phyloP scores from a whole-genome alignment of 441 rosid species.

The Sinapis alba region DNA sequence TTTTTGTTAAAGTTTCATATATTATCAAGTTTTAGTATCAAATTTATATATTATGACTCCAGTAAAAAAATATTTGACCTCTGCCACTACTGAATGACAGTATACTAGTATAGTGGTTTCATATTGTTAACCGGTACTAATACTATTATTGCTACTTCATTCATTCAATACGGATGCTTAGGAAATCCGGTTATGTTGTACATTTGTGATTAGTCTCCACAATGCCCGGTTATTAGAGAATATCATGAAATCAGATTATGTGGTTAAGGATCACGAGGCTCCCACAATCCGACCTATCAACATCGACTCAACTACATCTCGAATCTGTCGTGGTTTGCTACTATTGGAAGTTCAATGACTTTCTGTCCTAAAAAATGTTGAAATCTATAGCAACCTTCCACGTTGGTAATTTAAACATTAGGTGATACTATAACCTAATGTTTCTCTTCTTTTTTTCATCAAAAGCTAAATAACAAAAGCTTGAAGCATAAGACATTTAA shows the following conservation, averaged over 20 bases:
- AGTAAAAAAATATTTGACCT: too few species aligned
- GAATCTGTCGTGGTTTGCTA: conserved; percentile 34
- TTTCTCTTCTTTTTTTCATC: neutral
- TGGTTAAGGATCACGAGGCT: conserved; percentile 45
- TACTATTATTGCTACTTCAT: neutral
- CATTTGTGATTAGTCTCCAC: conserved; percentile 14
- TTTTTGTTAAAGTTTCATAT: too few species aligned
- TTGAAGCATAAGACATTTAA: neutral
- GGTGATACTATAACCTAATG: neutral
- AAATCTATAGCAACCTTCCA: conserved; percentile 21
- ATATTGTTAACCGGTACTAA: neutral
- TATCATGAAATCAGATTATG: conserved; percentile 25
- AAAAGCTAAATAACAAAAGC: conserved; percentile 6
- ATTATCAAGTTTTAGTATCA: too few species aligned
- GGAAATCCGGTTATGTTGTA: conserved; percentile 6
- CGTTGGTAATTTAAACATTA: conserved; percentile 10
- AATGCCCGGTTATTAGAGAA: conserved; percentile 2
- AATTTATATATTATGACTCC: too few species aligned
- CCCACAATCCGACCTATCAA: conserved; percentile 36
- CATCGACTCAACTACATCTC: conserved; percentile 33
- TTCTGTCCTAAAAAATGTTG: conserved; percentile 3
- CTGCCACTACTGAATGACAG: too few species aligned
- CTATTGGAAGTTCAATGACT: conserved; percentile 9
- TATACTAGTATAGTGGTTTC: neutral
- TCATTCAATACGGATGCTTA: neutral